Evolutionary conservation across 179 eudicot genomes (phyloP).

Genomic region (Silene coronaria): DNA sequence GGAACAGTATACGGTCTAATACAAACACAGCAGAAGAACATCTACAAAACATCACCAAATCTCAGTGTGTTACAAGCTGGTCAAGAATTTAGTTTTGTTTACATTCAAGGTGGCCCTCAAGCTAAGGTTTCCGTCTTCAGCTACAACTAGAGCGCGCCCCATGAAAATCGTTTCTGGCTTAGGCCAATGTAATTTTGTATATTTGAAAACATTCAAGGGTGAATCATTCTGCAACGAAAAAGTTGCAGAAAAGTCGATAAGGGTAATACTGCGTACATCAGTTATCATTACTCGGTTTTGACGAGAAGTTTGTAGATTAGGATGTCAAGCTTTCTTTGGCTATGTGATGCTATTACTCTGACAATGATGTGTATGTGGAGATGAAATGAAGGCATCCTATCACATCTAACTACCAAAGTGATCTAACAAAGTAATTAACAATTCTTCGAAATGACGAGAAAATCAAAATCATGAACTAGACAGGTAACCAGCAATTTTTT

Average conservation of each 20-base stretch:
- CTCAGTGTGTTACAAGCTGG: slow-evolving; percentile 41
- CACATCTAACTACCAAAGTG: too few species aligned
- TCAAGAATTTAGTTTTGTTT: slow-evolving; percentile 54
- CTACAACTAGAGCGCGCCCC: slow-evolving; percentile 32
- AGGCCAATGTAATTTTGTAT: not conserved
- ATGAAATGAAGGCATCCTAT: too few species aligned
- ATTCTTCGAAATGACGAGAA: not conserved
- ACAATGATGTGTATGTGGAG: slow-evolving; percentile 15
- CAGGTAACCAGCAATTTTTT: too few species aligned
- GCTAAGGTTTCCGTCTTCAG: slow-evolving; percentile 55
- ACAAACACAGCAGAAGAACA: slow-evolving; percentile 39
- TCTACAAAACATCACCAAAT: slow-evolving; percentile 46
- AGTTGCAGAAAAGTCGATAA: slow-evolving; percentile 10
- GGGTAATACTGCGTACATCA: slow-evolving; percentile 1
- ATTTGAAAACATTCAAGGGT: slow-evolving; percentile 1
- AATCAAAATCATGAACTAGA: too few species aligned
- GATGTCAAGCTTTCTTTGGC: not conserved
- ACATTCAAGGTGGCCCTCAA: slow-evolving; percentile 83
- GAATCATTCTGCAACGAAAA: not conserved
- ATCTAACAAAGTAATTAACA: too few species aligned
- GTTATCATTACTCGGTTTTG: not conserved
- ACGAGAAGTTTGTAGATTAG: slow-evolving; percentile 12
- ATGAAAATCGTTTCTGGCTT: not conserved
- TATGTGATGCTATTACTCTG: not conserved
- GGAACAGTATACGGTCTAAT: slow-evolving; percentile 67